Conservation (phyloP, 2,329 filamentous ascomycete genomes). For the Fusarium pilosicola region DNA sequence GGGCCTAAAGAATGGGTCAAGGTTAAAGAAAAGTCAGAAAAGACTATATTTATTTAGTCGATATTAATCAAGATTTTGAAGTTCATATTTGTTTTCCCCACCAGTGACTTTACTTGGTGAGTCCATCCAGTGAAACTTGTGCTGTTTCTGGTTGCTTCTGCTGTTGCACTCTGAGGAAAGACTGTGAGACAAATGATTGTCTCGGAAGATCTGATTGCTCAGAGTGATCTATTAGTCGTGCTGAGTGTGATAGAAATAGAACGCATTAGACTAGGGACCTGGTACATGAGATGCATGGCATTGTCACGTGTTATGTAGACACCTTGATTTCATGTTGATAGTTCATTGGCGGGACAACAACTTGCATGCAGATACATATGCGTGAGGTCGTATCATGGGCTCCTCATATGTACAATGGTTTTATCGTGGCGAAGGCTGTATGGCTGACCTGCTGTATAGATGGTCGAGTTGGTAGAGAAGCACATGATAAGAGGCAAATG, state of each 20-base stretch:
- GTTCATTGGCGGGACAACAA: constrained; percentile 15
- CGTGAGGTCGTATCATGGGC: constrained; percentile 2
- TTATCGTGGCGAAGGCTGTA: constrained; percentile 35
- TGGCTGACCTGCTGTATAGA: constrained; percentile 1
- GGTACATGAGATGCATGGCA: not conserved
- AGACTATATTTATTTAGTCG: constrained; percentile 40
- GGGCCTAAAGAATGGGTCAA: constrained; percentile 36
- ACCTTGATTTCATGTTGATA: not conserved
- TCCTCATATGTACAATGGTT: constrained; percentile 2
- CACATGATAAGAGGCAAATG: not conserved
- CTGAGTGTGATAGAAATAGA: not conserved
- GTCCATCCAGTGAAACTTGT: not conserved
- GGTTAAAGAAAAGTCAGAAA: constrained; percentile 46
- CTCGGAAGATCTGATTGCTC: not conserved
- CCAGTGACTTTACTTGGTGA: not conserved
- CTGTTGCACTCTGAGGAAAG: not conserved
- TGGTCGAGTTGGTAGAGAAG: not conserved
- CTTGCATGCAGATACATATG: constrained; percentile 15
- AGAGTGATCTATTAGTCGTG: not conserved
- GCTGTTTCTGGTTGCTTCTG: not conserved
- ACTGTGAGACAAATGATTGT: not conserved
- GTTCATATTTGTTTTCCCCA: constrained; percentile 6
- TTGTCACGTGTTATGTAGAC: not conserved
- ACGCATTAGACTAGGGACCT: not conserved
- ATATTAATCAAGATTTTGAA: constrained; percentile 38